Base-by-base conservation (phyloP, 2,329 filamentous ascomycete species). In the Lecanosticta acicola region DNA sequence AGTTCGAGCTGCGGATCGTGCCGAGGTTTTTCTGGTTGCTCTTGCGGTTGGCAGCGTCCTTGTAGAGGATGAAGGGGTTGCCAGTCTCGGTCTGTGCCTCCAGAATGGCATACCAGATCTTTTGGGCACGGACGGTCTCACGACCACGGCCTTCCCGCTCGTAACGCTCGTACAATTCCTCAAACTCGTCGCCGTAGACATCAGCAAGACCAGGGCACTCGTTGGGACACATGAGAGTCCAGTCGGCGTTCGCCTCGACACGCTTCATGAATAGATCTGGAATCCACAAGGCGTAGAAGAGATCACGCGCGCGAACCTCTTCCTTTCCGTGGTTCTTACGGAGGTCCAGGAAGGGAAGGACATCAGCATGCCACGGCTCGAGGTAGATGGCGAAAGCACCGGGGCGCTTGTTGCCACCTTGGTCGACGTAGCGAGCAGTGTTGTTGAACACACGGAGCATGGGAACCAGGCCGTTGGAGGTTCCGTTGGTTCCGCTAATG, bases 11-110 rank as follows among this genome's bases (percentile, higher is more conserved):
- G 70, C 89, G 89, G 62, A 98, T 98, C 53, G 90, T 96, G 57
- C 93, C 93, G 24, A 98, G 79, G 73, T 98, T 98, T 84, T 98
- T 97, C 76, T 98, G 93, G 80, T 98, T 98, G 78, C 90, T 96
- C 85, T 98, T 98, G 69, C 83, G 83, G 81, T 98, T 98, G 81
- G 86, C 91, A 64, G 84, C 80, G 72, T 98, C 93, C 79, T 98
- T 98, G 83, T 98, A 98, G 50, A 97, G 83, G 88, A 98, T 98
- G 74, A 95, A 98, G 39, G 93, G 93, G 72, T 94, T 97, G 60
- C 93, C 93, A 37, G 93, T 98, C 81, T 98, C 93, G 26, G 91
- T 97, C 75, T 98, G 93, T 40, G 93, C 87, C 74, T 98, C 93
- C 39, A 98, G 80, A 56, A 98, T 95, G 57, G 91, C 89, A 67